A percentile compares a stretch with the other conserved stretches of the same genome.
Conservation (phyloP, 2,329 filamentous ascomycete species). For the Fusarium zealandicum region DNA sequence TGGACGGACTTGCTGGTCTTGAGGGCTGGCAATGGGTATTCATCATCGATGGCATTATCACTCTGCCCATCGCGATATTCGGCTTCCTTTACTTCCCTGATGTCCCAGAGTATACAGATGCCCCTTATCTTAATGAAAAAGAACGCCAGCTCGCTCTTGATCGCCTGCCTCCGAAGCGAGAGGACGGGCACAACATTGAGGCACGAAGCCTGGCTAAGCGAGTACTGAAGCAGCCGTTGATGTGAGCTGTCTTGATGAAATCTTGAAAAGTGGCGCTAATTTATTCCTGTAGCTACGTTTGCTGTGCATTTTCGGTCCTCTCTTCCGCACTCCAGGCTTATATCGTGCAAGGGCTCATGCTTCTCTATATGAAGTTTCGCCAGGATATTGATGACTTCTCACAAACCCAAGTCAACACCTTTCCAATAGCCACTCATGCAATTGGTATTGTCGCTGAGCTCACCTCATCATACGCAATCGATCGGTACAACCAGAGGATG, state of each 20-base stretch:
- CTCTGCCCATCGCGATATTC: conserved; percentile 28
- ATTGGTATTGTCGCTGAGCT: conserved; percentile 39
- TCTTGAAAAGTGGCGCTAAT: not conserved
- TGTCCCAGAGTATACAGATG: conserved; percentile 46
- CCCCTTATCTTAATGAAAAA: conserved; percentile 45
- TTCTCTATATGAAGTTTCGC: conserved; percentile 37
- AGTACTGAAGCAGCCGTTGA: conserved; percentile 37
- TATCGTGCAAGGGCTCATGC: conserved; percentile 36
- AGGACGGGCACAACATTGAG: conserved; percentile 46
- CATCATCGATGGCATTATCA: conserved; percentile 35
- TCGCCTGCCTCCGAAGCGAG: conserved; percentile 44
- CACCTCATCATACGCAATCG: conserved; percentile 29
- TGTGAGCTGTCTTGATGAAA: conserved; percentile 26
- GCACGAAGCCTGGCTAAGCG: conserved; percentile 43
- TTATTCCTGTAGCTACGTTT: conserved; percentile 1
- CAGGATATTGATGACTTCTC: conserved; percentile 30
- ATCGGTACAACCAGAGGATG: conserved; percentile 19
- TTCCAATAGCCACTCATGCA: conserved; percentile 37
- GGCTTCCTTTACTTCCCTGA: conserved; percentile 36
- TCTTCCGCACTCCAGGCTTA: conserved; percentile 33
- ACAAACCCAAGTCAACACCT: conserved; percentile 39
- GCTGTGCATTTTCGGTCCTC: conserved; percentile 43
- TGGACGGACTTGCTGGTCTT: conserved; percentile 50
- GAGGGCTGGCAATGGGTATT: conserved; percentile 58
- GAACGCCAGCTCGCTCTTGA: conserved; percentile 45